phyloP scores from a whole-genome alignment of 108 stramenopile genomes.

The Parmales sp. region DNA sequence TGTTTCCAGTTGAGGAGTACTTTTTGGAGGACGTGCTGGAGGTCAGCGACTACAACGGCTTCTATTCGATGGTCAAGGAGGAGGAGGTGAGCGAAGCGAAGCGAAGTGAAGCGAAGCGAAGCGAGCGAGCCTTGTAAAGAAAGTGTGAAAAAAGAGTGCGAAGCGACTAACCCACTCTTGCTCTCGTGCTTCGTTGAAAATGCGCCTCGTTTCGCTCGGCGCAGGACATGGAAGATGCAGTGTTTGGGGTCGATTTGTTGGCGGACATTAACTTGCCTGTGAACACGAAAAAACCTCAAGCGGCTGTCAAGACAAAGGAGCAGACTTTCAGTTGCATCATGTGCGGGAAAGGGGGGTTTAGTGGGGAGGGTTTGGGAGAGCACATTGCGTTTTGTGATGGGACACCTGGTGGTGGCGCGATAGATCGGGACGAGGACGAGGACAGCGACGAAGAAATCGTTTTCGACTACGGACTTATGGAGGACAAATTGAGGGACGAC shows the following conservation, averaged over 20 bases:
- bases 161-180: too few species aligned
- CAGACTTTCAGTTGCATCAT: slow-evolving; percentile 37
- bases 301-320: slow-evolving; percentile 11
- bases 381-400: slow-evolving; percentile 54
- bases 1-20: slow-evolving; percentile 64
- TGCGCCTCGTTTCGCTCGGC: too few species aligned
- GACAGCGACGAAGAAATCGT: slow-evolving; percentile 21
- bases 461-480: slow-evolving; percentile 30
- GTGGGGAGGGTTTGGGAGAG: slow-evolving; percentile 44
- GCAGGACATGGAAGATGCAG: too few species aligned
- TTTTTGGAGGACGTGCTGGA: slow-evolving; percentile 60
- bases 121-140: too few species aligned
- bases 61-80: slow-evolving; percentile 2
- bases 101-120: too few species aligned
- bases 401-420: neutral
- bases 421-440: slow-evolving; percentile 18
- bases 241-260: too few species aligned
- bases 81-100: neutral
- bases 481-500: neutral
- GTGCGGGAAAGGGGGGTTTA: slow-evolving; percentile 41
- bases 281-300: neutral
- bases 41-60: slow-evolving; percentile 44
- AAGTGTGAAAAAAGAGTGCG: too few species aligned
- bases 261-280: too few species aligned
- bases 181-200: too few species aligned